phyloP scores from a whole-genome alignment of 2,329 filamentous ascomycete species.

The Hypomyces perniciosus region DNA sequence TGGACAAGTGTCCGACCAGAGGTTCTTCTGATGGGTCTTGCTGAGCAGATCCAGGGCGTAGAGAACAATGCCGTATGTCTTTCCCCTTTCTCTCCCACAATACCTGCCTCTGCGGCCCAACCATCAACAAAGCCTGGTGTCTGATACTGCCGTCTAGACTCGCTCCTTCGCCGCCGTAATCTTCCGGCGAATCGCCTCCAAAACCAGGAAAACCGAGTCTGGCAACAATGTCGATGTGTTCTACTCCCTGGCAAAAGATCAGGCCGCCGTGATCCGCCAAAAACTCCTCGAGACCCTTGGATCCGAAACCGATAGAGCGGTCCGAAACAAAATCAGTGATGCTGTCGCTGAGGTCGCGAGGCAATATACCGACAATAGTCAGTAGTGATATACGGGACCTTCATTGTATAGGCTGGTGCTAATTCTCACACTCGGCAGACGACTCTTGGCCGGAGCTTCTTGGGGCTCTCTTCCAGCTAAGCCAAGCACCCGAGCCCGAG shows the following conservation, averaged over 20 bases:
- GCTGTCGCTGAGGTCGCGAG: conserved; percentile 93
- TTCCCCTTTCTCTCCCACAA: not conserved
- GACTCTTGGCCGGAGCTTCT: conserved; percentile 88
- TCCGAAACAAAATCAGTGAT: conserved; percentile 94
- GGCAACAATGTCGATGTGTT: conserved; percentile 78
- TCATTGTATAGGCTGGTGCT: conserved; percentile 10
- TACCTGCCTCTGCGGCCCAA: not conserved
- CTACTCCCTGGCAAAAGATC: conserved; percentile 66
- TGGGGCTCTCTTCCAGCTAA: conserved; percentile 78
- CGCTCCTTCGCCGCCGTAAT: conserved; percentile 90
- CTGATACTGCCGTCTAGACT: conserved; percentile 39
- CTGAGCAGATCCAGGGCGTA: conserved; percentile 81
- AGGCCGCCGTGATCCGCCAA: conserved; percentile 71
- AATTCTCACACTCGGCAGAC: conserved; percentile 42
- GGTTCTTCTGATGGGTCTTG: conserved; percentile 85
- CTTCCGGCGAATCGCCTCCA: conserved; percentile 88
- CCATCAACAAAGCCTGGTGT: not conserved
- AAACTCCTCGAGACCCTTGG: conserved; percentile 76
- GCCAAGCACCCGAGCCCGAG: conserved; percentile 74
- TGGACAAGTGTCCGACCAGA: conserved; percentile 82
- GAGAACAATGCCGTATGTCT: conserved; percentile 60
- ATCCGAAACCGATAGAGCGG: conserved; percentile 63
- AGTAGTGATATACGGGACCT: conserved; percentile 22
- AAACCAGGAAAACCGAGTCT: conserved; percentile 69
- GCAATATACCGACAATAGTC: conserved; percentile 90